Percentiles rank a stretch among this genome's conserved stretches.
phyloP scores from a whole-genome alignment of 2,329 filamentous ascomycete species.

The Calonectria multiphialidica region DNA sequence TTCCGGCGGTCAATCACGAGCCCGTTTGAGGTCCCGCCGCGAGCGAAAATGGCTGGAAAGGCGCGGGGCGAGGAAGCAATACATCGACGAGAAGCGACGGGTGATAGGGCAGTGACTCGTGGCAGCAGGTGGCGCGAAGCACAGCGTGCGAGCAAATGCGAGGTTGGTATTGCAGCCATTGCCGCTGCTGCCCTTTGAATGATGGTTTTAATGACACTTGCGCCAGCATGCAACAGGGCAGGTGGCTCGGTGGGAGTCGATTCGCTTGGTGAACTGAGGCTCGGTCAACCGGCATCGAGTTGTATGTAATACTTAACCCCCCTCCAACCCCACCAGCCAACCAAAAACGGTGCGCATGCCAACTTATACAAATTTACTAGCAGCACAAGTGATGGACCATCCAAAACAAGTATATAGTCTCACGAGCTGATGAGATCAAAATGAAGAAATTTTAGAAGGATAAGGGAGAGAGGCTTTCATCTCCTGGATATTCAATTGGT shows the following conservation, averaged over 20 bases:
- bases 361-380: neutral
- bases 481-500: too few species aligned
- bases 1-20: conserved; percentile 61
- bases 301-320: neutral
- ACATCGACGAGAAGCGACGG: conserved; percentile 10
- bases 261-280: neutral
- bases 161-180: conserved; percentile 1
- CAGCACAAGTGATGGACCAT: neutral
- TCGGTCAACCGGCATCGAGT: neutral
- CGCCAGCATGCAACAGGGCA: too few species aligned
- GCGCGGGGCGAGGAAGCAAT: conserved; percentile 34
- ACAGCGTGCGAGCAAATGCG: neutral
- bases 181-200: neutral
- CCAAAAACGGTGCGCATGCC: neutral
- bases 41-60: conserved; percentile 58
- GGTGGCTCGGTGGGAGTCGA: neutral
- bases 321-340: neutral
- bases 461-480: too few species aligned
- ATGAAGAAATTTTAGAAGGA: too few species aligned
- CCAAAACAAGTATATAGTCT: neutral
- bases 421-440: too few species aligned
- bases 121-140: conserved; percentile 13
- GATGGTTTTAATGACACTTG: too few species aligned
- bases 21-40: conserved; percentile 78
- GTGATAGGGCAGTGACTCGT: neutral